Conservation (phyloP, 1,139 yeast genomes). For the Kodamaea suecica region DNA sequence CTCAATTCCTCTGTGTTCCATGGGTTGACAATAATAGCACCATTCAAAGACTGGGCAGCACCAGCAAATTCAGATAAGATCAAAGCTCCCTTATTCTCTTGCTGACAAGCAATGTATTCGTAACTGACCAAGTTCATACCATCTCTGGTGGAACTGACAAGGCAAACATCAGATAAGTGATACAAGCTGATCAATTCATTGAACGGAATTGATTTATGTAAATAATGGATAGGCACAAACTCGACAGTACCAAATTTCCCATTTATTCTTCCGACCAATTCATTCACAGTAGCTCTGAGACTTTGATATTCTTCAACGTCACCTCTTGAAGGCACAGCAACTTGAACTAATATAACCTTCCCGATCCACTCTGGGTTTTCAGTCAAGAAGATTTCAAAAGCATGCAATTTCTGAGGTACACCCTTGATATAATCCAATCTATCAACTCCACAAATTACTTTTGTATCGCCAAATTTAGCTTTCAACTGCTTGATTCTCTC, state of each 20-base stretch:
- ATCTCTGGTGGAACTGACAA: slow-evolving; percentile 92
- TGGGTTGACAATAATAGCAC: slow-evolving; percentile 91
- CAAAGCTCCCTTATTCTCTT: slow-evolving; percentile 78
- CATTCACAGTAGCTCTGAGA: slow-evolving; percentile 89
- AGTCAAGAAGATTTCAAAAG: slow-evolving; percentile 85
- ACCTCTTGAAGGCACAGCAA: slow-evolving; percentile 96
- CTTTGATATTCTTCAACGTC: slow-evolving; percentile 98
- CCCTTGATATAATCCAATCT: slow-evolving; percentile 95
- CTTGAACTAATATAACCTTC: slow-evolving; percentile 91
- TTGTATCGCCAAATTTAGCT: slow-evolving; percentile 62
- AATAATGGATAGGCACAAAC: slow-evolving; percentile 94
- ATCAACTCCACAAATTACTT: slow-evolving; percentile 93
- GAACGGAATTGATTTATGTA: slow-evolving; percentile 89
- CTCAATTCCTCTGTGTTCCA: slow-evolving; percentile 97
- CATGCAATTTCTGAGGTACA: slow-evolving; percentile 94
- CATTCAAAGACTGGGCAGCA: slow-evolving; percentile 96
- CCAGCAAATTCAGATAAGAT: slow-evolving; percentile 95
- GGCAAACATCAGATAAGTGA: slow-evolving; percentile 81
- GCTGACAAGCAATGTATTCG: slow-evolving; percentile 96
- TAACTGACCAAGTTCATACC: slow-evolving; percentile 97
- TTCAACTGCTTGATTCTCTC: slow-evolving; percentile 63
- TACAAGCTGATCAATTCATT: slow-evolving; percentile 89
- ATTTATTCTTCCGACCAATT: slow-evolving; percentile 92
- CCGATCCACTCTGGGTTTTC: slow-evolving; percentile 99
- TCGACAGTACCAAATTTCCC: slow-evolving; percentile 97